A percentile compares a stretch with the other conserved stretches of the same genome.
Evolutionary conservation across 2,329 filamentous ascomycete species (phyloP).

Genomic region (Epichloe typhina): DNA sequence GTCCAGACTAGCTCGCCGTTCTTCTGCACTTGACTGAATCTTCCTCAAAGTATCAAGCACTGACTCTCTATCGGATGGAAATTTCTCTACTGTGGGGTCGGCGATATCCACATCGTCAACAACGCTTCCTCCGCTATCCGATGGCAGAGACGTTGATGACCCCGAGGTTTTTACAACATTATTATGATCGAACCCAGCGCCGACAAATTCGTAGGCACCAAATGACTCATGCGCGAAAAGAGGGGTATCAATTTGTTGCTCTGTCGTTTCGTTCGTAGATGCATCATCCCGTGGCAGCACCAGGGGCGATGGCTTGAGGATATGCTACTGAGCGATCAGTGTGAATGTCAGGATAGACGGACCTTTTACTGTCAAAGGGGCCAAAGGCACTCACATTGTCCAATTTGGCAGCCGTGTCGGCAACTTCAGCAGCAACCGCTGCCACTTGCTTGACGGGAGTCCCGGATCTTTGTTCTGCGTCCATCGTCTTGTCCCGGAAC

Average conservation of each 20-base stretch:
- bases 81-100: conserved; percentile 35
- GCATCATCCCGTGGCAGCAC: background rate
- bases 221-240: conserved; percentile 35
- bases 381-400: conserved; percentile 15
- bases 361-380: background rate
- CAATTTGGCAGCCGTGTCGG: conserved; percentile 25
- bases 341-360: conserved; percentile 8
- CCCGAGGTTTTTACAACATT: conserved; percentile 9
- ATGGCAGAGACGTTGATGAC: conserved; percentile 7
- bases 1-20: conserved; percentile 25
- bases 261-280: background rate
- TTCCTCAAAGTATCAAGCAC: conserved; percentile 33
- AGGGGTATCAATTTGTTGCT: conserved; percentile 16
- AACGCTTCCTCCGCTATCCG: conserved; percentile 9
- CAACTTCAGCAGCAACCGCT: conserved; percentile 30
- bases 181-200: conserved; percentile 19
- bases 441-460: conserved; percentile 29
- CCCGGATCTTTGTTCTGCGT: conserved; percentile 14
- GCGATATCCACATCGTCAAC: conserved; percentile 21
- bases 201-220: conserved; percentile 25
- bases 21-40: conserved; percentile 30
- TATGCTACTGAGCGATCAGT: conserved; percentile 9
- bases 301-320: conserved; percentile 4
- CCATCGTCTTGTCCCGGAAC: conserved; percentile 14
- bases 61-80: conserved; percentile 31